Evolutionary conservation across 2,329 filamentous ascomycete species (phyloP), one percentile per base, ranked within the genome.

Genomic region (Epichloe glyceriae): DNA sequence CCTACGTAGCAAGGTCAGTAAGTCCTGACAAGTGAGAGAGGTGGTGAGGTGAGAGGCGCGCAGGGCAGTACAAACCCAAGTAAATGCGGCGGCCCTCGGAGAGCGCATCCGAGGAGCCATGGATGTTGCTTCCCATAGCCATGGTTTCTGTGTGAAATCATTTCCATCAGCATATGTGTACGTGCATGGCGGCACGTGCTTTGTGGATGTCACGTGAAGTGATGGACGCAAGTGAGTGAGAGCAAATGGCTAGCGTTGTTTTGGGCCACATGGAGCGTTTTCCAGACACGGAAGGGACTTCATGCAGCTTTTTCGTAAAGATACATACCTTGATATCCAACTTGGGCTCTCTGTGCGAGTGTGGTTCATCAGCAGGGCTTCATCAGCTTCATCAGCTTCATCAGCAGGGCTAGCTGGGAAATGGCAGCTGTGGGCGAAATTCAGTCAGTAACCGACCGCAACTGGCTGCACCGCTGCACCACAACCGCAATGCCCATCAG

Each of bases 81-180:
- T 85, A 82, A 55, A 85, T 79, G 53, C 82, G 65, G 44, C 65
- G 58, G 49, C 63, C 64, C 48, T 61, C 58, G 22, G 57, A 47
- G 35, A 64, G 52, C 46, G 62, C 59, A 33, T 60, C 55, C 30
- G 53, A 51, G 20, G 46, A 39, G 20, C 12, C 41, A 26, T 43
- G 34, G 19, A 19, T 35, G 7, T 30, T 33, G 34, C 12, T 48
- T 34, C 44, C 47, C 37, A n/a, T 26, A 3, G 30, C 47, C 30
- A 46, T 42, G 20, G 15, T 46, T 44, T 22, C 38, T 46, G 43
- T 40, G 20, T 7, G 14, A 40, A 22, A 2, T n/a, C 22, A 10
- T 30, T 30, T 20, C 12, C 6, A 35, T 48, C 46, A 48, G 46
- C 38, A 42, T 15, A 5, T 38, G 19, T 34, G 38, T 6, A 19